A percentile compares a stretch with the other conserved stretches of the same genome.
Conservation (phyloP, 2,329 filamentous ascomycete species). For the Hypoxylon sp. region DNA sequence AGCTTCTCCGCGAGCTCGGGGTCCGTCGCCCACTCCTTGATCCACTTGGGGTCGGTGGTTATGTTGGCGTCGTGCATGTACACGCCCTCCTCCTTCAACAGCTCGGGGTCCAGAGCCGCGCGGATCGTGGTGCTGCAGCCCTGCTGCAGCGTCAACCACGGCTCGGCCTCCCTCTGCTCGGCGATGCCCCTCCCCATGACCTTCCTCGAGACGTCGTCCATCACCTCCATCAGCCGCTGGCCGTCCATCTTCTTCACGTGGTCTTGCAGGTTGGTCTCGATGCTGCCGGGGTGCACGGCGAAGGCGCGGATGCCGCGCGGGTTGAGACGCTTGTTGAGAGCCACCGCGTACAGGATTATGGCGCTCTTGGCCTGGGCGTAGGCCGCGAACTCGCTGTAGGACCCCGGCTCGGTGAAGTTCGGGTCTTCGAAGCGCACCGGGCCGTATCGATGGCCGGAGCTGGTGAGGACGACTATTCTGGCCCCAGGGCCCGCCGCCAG, state of each 20-base stretch:
- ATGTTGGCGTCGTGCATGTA: slow-evolving; percentile 55
- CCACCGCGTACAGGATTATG: slow-evolving; percentile 58
- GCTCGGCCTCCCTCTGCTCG: slow-evolving; percentile 27
- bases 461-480: slow-evolving; percentile 44
- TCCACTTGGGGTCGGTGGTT: slow-evolving; percentile 46
- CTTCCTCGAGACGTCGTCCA: slow-evolving; percentile 41
- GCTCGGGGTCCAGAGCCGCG: slow-evolving; percentile 58
- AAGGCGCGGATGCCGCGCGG: slow-evolving; percentile 52
- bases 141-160: slow-evolving; percentile 55
- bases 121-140: slow-evolving; percentile 58
- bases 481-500: slow-evolving; percentile 40
- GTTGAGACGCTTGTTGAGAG: slow-evolving; percentile 51
- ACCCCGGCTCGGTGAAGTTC: slow-evolving; percentile 46
- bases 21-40: slow-evolving; percentile 53
- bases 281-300: slow-evolving; percentile 56
- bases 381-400: slow-evolving; percentile 53
- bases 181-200: slow-evolving; percentile 47
- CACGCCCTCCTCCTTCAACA: slow-evolving; percentile 50
- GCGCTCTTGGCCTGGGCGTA: slow-evolving; percentile 62
- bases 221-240: slow-evolving; percentile 34
- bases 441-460: slow-evolving; percentile 43
- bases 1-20: slow-evolving; percentile 54
- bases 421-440: slow-evolving; percentile 49
- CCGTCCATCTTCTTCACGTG: slow-evolving; percentile 36
- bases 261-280: slow-evolving; percentile 47